These are phyloP conservation scores for Aaosphaeria arxii DNA, from an alignment of 2,329 filamentous ascomycete species.

Conservation along the genomic window DNA sequence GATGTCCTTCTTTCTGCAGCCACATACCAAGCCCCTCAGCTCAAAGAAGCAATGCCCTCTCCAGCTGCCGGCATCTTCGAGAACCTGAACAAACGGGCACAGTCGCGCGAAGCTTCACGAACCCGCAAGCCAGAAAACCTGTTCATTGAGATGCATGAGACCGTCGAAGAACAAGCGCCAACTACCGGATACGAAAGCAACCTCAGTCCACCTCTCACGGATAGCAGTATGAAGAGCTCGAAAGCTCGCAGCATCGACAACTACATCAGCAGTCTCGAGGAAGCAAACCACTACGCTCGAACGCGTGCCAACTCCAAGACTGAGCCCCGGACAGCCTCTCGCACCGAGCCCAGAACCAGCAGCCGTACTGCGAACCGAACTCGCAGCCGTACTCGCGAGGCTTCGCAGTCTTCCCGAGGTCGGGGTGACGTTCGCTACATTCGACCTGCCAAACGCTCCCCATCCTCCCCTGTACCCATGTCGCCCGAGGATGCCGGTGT, in stretches of 20 bases:
- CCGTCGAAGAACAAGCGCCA: slow-evolving; percentile 26
- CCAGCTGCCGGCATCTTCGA: slow-evolving; percentile 64
- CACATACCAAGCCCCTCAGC: slow-evolving; percentile 29
- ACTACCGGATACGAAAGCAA: slow-evolving; percentile 47
- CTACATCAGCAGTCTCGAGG: slow-evolving; percentile 82
- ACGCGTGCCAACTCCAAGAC: slow-evolving; percentile 37
- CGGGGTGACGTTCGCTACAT: slow-evolving; percentile 65
- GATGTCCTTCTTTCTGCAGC: slow-evolving; percentile 41
- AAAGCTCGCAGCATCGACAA: slow-evolving; percentile 71
- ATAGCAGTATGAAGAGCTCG: slow-evolving; percentile 53
- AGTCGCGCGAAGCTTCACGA: slow-evolving; percentile 67
- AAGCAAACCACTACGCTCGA: slow-evolving; percentile 61
- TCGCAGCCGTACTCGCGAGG: slow-evolving; percentile 52
- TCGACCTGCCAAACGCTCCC: slow-evolving; percentile 77
- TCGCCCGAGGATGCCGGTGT: slow-evolving; percentile 72
- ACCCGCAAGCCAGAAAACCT: slow-evolving; percentile 77
- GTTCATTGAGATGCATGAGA: slow-evolving; percentile 45
- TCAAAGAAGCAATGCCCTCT: slow-evolving; percentile 55
- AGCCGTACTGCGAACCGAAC: slow-evolving; percentile 43
- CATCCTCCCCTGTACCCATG: slow-evolving; percentile 91
- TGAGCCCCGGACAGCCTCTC: slow-evolving; percentile 11
- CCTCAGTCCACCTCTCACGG: slow-evolving; percentile 46
- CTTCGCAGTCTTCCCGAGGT: slow-evolving; percentile 65
- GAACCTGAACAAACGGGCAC: slow-evolving; percentile 58
- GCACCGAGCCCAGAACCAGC: slow-evolving; percentile 12